These are phyloP conservation scores for Auxenochlorella pyrenoidosa DNA, from an alignment of 139 green algal genomes.

Conservation along the genomic window DNA sequence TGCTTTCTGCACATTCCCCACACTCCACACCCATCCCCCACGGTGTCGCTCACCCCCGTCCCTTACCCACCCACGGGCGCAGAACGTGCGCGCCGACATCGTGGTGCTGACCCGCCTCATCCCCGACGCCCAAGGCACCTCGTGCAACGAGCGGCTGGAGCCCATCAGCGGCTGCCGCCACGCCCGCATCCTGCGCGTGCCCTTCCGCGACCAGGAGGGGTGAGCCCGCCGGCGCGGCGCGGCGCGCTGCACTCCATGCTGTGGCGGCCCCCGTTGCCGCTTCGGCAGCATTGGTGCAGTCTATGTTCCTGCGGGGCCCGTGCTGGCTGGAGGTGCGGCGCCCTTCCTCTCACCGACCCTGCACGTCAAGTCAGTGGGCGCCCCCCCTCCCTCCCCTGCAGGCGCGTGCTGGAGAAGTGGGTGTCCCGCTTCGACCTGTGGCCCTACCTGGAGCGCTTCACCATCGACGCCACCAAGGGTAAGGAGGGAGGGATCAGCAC, in stretches of 20 bases:
- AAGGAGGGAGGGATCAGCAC: not conserved
- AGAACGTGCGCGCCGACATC: constrained; percentile 56
- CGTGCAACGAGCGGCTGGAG: constrained; percentile 85
- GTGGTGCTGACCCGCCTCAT: constrained; percentile 86
- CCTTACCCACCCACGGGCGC: not conserved
- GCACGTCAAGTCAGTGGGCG: too few relatives aligned
- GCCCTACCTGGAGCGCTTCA: constrained; percentile 88
- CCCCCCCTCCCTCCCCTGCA: not conserved
- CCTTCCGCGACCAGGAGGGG: constrained; percentile 66
- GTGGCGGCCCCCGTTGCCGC: not conserved
- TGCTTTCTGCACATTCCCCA: too few relatives aligned
- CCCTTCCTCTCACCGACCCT: too few relatives aligned
- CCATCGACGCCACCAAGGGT: constrained; percentile 65
- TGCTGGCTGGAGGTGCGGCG: too few relatives aligned
- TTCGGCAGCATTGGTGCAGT: too few relatives aligned
- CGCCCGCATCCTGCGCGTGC: constrained; percentile 80
- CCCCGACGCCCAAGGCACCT: constrained; percentile 77
- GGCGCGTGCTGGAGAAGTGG: constrained; percentile 72
- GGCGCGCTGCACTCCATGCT: not conserved
- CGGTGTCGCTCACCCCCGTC: too few relatives aligned
- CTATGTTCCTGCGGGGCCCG: too few relatives aligned
- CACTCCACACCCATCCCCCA: not conserved
- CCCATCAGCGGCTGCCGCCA: constrained; percentile 71
- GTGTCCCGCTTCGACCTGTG: constrained; percentile 82
- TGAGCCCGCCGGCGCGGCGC: constrained; percentile 1